phyloP scores from a whole-genome alignment of 2,329 filamentous ascomycete species.

The Fusarium setosum region DNA sequence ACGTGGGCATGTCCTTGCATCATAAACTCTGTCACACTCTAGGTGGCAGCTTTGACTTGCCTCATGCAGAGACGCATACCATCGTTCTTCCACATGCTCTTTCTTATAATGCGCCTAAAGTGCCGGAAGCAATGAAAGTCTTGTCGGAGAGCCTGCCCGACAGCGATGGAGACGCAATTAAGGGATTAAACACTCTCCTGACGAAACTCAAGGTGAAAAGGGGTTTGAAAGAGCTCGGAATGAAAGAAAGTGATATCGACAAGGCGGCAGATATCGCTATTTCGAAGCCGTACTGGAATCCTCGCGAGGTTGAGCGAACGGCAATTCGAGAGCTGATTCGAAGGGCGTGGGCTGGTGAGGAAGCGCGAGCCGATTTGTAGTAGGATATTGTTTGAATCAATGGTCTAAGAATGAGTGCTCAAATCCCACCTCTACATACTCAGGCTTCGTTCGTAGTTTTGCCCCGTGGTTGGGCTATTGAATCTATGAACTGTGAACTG shows the following conservation, averaged over 20 bases:
- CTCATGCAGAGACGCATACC: conserved; percentile 74
- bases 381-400: too few relatives aligned
- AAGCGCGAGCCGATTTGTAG: neutral
- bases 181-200: conserved; percentile 64
- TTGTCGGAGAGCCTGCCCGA: conserved; percentile 65
- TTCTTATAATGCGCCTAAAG: conserved; percentile 69
- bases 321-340: conserved; percentile 66
- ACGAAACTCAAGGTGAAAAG: conserved; percentile 50
- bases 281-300: conserved; percentile 70
- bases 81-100: conserved; percentile 71
- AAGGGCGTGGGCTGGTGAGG: conserved; percentile 69
- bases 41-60: conserved; percentile 71
- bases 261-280: conserved; percentile 68
- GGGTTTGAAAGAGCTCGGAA: conserved; percentile 65
- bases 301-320: conserved; percentile 62
- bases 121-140: conserved; percentile 63
- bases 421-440: too few relatives aligned
- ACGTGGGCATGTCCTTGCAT: conserved; percentile 71
- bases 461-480: too few relatives aligned
- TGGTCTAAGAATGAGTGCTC: too few relatives aligned
- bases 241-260: conserved; percentile 70
- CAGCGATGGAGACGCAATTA: conserved; percentile 67
- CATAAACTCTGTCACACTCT: conserved; percentile 76
- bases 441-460: too few relatives aligned
- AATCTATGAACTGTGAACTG: too few relatives aligned